Percentiles rank a stretch among this genome's conserved stretches.
These are phyloP conservation scores for Arthrobotrys pseudoclavata DNA, from an alignment of 2,329 filamentous ascomycete species.

Conservation along the genomic window DNA sequence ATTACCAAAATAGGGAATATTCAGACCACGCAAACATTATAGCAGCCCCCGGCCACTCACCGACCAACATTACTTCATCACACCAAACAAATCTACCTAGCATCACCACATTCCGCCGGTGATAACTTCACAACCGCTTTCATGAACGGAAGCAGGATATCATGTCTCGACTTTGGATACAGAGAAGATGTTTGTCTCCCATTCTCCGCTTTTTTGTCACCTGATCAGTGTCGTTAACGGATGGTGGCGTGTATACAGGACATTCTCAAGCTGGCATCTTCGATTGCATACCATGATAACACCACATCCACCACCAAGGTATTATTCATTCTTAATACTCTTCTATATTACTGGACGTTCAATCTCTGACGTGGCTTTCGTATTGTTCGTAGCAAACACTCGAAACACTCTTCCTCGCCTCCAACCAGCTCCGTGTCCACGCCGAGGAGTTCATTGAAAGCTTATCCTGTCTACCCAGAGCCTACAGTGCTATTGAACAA, in stretches of 20 bases:
- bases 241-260: slow-evolving; percentile 29
- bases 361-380: slow-evolving; percentile 23
- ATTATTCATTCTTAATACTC: not conserved
- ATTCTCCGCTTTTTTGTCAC: not conserved
- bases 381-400: slow-evolving; percentile 44
- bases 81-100: slow-evolving; percentile 11
- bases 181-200: slow-evolving; percentile 56
- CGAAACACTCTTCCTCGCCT: slow-evolving; percentile 58
- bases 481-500: slow-evolving; percentile 58
- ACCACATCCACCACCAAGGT: slow-evolving; percentile 59
- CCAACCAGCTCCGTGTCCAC: slow-evolving; percentile 58
- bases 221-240: slow-evolving; percentile 28
- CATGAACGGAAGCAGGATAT: slow-evolving; percentile 60
- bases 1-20: slow-evolving; percentile 20
- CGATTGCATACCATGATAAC: slow-evolving; percentile 58
- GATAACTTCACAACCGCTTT: slow-evolving; percentile 43
- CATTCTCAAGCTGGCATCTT: slow-evolving; percentile 57
- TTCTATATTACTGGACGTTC: not conserved
- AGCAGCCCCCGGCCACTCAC: slow-evolving; percentile 12
- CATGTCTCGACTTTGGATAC: slow-evolving; percentile 60
- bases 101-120: slow-evolving; percentile 10
- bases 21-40: not conserved
- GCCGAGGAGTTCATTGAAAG: slow-evolving; percentile 59
- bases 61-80: slow-evolving; percentile 25
- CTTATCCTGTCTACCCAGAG: slow-evolving; percentile 54